Conservation (phyloP, 768 basidiomycete genomes). For the Rhodotorula kratochvilovae region DNA sequence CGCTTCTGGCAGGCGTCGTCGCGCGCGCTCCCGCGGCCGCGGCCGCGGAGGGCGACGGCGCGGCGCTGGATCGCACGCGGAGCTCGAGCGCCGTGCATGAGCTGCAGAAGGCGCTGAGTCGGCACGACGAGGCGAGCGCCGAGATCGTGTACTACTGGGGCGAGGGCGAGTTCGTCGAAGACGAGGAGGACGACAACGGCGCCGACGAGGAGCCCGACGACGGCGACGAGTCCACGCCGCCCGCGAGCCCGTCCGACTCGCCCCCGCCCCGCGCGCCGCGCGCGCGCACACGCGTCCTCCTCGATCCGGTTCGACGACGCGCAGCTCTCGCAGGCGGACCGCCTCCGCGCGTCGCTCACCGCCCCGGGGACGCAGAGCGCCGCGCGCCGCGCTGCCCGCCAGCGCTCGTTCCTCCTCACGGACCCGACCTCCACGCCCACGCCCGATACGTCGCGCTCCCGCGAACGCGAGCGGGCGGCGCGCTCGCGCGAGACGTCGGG, state of each 20-base stretch:
- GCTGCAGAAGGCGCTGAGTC: background rate
- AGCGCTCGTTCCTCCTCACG: constrained; percentile 17
- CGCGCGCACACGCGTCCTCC: background rate
- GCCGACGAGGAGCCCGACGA: background rate
- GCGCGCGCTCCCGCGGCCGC: no score
- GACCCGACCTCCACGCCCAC: constrained; percentile 5
- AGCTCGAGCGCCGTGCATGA: background rate
- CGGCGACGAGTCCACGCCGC: no score
- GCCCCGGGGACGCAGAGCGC: background rate
- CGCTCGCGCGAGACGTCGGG: background rate
- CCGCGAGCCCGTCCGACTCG: background rate
- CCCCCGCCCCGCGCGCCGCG: background rate
- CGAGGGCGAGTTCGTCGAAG: constrained; percentile 20
- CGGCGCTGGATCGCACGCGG: background rate
- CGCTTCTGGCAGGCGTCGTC: constrained; percentile 13
- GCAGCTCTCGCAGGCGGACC: background rate
- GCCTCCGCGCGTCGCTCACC: background rate
- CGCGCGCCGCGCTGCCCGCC: background rate
- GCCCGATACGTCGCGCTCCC: background rate
- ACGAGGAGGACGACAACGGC: constrained; percentile 13
- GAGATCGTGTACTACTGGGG: background rate
- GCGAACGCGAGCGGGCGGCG: background rate
- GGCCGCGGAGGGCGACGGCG: background rate
- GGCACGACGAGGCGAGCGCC: constrained; percentile 10
- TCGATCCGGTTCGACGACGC: background rate